Conservation (phyloP, 1,284 basidiomycete genomes). For the Trichosporon sp. region DNA sequence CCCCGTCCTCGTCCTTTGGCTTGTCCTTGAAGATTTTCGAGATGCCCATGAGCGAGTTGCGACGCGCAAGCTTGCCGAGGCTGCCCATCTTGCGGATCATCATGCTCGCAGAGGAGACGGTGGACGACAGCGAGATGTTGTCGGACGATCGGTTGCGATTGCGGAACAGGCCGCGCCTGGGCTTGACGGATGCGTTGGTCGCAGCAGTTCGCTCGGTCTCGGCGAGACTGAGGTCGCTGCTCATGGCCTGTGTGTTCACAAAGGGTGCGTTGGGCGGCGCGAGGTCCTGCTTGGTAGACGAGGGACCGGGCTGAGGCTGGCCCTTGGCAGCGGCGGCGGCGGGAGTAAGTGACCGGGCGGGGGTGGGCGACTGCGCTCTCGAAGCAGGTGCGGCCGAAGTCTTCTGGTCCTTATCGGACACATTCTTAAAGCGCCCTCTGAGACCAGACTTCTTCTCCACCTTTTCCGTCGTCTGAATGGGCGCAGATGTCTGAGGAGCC, state of each 20-base stretch:
- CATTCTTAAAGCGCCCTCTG: constrained; percentile 69
- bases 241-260: constrained; percentile 32
- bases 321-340: neutral
- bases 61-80: constrained; percentile 82
- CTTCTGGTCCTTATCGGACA: constrained; percentile 51
- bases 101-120: constrained; percentile 89
- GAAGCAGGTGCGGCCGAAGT: constrained; percentile 28
- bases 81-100: constrained; percentile 96
- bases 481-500: constrained; percentile 20
- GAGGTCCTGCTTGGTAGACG: constrained; percentile 15
- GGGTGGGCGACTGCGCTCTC: constrained; percentile 12
- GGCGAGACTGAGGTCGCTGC: constrained; percentile 38
- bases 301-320: neutral
- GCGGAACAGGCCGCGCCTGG: constrained; percentile 61
- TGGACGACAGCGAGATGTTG: constrained; percentile 95
- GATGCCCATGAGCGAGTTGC: constrained; percentile 82
- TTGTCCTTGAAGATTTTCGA: constrained; percentile 95
- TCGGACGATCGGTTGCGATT: constrained; percentile 90
- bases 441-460: constrained; percentile 51
- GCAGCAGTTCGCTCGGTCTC: constrained; percentile 43
- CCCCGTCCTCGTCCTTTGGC: constrained; percentile 57
- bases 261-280: constrained; percentile 33
- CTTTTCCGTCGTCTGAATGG: neutral
- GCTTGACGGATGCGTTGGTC: constrained; percentile 26
- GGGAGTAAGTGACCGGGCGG: constrained; percentile 10